Base-by-base conservation (phyloP, 306 rosid species). In the Cyamopsis tetragonoloba region DNA sequence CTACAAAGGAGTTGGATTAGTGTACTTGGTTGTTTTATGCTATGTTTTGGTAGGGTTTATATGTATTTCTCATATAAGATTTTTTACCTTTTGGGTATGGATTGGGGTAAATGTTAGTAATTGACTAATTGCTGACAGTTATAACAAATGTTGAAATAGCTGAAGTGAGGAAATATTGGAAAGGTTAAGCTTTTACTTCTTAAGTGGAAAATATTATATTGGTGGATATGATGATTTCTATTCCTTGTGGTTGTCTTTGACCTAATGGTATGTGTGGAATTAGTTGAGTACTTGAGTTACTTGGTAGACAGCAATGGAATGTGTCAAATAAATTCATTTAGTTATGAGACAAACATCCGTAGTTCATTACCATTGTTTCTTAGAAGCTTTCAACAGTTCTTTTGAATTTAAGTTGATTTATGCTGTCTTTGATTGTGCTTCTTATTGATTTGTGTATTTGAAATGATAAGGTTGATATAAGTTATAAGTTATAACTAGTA, bases 391-490 rank as follows among this genome's bases (percentile, higher is more conserved):
- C 23, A 7, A 38, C 24, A 28, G 17, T 56, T 44, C 30, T 44
- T 47, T 12, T n/a, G 6, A 53, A 60, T 56, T 55, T 55, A 34
- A 28, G 50, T 37, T 39, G 69, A 62, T 27, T 73, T 48, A 23
- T 38, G 51, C 22, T 30, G 13, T 7, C 12, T 15, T 68, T 60
- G 56, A 46, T 62, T 37, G 66, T 54, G 15, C 11, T 37, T n/a
- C 38, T 30, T 28, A 11, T 30, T 69, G 53, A 18, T 27, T 18
- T 62, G 7, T 11, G 56, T 63, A 5, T 62, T 66, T 69, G 39
- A 27, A 37, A 18, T 35, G 26, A 51, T 73, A 2, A 23, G 62
- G 60, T 77, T 32, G 59, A n/a, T 75, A 13, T n/a, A n/a, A n/a
- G n/a, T n/a, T n/a, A n/a, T n/a, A n/a, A n/a, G n/a, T n/a, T n/a